These are phyloP conservation scores for Mentha longifolia DNA, from an alignment of 257 asterid species.

Conservation along the genomic window DNA sequence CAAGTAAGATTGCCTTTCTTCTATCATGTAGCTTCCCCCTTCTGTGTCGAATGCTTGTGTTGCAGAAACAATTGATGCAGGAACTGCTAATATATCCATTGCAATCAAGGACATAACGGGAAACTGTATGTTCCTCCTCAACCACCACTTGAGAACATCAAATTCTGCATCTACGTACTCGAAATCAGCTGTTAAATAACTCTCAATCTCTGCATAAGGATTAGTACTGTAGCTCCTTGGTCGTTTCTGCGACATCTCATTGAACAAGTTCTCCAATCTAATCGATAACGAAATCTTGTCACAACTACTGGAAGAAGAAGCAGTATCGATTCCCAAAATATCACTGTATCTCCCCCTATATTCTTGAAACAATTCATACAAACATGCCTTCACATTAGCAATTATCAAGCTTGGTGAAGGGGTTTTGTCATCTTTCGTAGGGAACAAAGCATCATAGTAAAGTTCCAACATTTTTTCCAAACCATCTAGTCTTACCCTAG, in stretches of 20 bases:
- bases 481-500: constrained; percentile 26
- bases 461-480: not conserved
- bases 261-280: not conserved
- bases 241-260: not conserved
- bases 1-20: not conserved
- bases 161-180: not conserved
- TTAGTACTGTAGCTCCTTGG: not conserved
- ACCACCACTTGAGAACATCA: constrained; percentile 27
- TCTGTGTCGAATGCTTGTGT: constrained; percentile 10
- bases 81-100: constrained; percentile 7
- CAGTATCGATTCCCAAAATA: not conserved
- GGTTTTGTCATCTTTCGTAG: constrained; percentile 7
- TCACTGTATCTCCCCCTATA: not conserved
- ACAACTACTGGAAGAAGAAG: not conserved
- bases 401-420: not conserved
- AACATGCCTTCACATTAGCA: not conserved
- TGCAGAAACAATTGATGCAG: not conserved
- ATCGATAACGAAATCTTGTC: not conserved
- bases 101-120: constrained; percentile 2
- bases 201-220: constrained; percentile 20
- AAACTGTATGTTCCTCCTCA: not conserved
- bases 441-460: constrained; percentile 21
- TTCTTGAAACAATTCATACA: not conserved
- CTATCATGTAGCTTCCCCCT: not conserved
- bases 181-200: not conserved